Base-by-base conservation (phyloP, 768 basidiomycete species). In the Phylloporus scabripes region DNA sequence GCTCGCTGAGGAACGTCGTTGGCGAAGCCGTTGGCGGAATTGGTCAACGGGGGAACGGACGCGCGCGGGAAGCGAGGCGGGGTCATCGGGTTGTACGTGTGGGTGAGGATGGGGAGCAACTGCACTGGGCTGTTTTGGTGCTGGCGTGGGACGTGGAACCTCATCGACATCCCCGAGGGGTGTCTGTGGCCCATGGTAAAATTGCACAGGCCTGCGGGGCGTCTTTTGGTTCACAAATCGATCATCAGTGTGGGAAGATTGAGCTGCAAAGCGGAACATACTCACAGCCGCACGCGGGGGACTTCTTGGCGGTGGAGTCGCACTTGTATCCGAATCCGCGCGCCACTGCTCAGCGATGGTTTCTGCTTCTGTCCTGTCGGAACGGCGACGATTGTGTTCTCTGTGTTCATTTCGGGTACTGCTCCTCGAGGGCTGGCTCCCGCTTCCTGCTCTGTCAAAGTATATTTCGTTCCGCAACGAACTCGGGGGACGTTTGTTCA, bases 1-100 rank as follows among this genome's bases (percentile, higher is more conserved):
- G 14, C 60, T 56, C 28, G 61, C 61, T 0, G 74, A 74, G 7
- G 51, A 37, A 2, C 61, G 60, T 4, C 69, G 68, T 40, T 62
- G 60, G 32, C 62, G 64, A 56, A 62, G 58, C 41, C 61, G 52
- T 29, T 61, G 45, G 21, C 61, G 53, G 44, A 70, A 53, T 43
- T 64, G 41, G 18, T 67, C 53, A 17, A 57, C 21, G 4, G 60
- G 54, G 42, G 60, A 46, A 14, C 58, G 56, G 17, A 42, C 37
- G 34, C 58, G 64, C 20, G 54, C 45, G 2, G 48, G 29, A 21
- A 54, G 26, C 10, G 57, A 44, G 11, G 31, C 29, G 7, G 43
- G 37, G 41, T 52, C 53, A 4, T 51, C 53, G 6, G 33, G 20
- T 2, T 45, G 24, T n/a, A 26, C 41, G 26, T n/a, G 26, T 28